These are phyloP conservation scores for Coemansia sp. DNA, from an alignment of 371 early-diverging fungal species.

Conservation along the genomic window DNA sequence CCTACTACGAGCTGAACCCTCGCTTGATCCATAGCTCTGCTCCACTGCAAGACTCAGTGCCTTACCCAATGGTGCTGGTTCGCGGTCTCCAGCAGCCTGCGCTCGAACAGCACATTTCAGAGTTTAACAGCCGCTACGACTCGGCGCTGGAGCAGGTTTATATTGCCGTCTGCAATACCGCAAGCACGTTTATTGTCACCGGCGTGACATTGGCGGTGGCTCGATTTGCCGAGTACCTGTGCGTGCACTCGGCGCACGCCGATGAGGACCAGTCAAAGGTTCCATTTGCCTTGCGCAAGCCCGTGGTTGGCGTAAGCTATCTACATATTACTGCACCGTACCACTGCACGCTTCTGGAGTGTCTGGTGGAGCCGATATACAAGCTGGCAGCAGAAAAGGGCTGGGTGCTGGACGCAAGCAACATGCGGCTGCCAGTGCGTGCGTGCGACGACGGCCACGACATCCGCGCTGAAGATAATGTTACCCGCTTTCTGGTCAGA, in stretches of 20 bases:
- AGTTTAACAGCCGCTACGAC: constrained; percentile 10
- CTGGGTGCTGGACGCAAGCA: constrained; percentile 55
- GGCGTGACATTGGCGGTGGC: constrained; percentile 6
- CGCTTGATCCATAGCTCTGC: constrained; percentile 37
- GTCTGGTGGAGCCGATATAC: constrained; percentile 55
- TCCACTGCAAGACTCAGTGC: neutral
- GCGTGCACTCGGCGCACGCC: constrained; percentile 53
- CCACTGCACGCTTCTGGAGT: constrained; percentile 66
- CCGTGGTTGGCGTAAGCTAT: constrained; percentile 73
- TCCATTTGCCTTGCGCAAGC: constrained; percentile 72
- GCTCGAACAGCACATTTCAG: neutral
- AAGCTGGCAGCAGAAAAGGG: constrained; percentile 9
- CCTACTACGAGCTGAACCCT: neutral
- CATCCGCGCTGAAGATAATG: constrained; percentile 28
- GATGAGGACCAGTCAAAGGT: constrained; percentile 76
- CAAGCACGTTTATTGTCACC: constrained; percentile 25
- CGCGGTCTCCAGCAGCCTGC: neutral
- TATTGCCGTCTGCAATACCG: constrained; percentile 78
- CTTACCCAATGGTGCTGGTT: constrained; percentile 16
- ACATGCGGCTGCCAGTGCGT: constrained; percentile 72
- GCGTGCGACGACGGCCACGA: constrained; percentile 65
- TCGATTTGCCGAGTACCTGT: neutral
- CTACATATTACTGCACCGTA: constrained; percentile 80
- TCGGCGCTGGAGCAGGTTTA: constrained; percentile 48
- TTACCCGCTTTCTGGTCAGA: constrained; percentile 82